Conservation (phyloP, 2,329 filamentous ascomycete species). For the Xylariaceae sp. region DNA sequence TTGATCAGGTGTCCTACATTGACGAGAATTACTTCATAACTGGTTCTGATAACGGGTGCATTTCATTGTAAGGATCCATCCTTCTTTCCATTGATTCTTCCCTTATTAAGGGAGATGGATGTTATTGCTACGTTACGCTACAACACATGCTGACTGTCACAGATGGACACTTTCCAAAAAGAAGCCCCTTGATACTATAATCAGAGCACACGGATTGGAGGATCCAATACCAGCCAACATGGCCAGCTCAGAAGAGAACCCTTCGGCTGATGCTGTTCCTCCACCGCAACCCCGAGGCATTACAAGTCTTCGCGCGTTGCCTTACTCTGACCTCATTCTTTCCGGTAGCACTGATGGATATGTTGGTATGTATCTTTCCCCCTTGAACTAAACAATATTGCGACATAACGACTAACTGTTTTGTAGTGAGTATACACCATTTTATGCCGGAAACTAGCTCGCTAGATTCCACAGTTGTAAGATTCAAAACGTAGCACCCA, state of each 20-base stretch:
- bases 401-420: constrained; percentile 4
- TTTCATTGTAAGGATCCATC: constrained; percentile 68
- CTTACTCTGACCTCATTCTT: constrained; percentile 84
- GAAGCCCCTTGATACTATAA: constrained; percentile 78
- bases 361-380: constrained; percentile 38
- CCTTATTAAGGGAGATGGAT: neutral
- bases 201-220: constrained; percentile 81
- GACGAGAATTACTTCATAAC: constrained; percentile 88
- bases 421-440: constrained; percentile 10
- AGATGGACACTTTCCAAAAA: constrained; percentile 57
- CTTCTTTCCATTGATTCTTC: neutral
- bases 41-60: constrained; percentile 81
- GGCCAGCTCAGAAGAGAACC: constrained; percentile 66
- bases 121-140: neutral
- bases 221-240: constrained; percentile 61
- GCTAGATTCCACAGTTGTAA: neutral
- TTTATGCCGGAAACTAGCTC: neutral
- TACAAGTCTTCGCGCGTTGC: constrained; percentile 78
- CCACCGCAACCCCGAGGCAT: constrained; percentile 76
- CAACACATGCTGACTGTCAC: constrained; percentile 35
- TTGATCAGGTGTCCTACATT: constrained; percentile 87
- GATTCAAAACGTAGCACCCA: neutral
- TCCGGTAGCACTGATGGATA: constrained; percentile 93
- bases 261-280: constrained; percentile 53
- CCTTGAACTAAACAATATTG: neutral